phyloP scores from a whole-genome alignment of 352 stramenopile genomes.

The Phytopythium sindhum region DNA sequence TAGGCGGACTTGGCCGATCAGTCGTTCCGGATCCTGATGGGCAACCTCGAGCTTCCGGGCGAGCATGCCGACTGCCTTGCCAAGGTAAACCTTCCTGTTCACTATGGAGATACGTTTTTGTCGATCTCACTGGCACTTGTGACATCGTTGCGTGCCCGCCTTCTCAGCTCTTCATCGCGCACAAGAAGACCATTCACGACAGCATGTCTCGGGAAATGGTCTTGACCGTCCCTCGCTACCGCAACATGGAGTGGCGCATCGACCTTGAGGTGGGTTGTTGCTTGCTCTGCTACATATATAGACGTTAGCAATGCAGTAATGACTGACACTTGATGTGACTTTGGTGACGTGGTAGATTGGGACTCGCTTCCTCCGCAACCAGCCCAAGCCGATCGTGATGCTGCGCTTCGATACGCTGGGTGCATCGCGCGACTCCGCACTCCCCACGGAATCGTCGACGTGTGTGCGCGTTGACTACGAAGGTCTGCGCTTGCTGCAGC shows the following conservation, averaged over 20 bases:
- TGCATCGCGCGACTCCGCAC: slow-evolving; percentile 12
- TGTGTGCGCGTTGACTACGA: slow-evolving; percentile 65
- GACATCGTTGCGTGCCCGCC: neutral
- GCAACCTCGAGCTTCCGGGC: slow-evolving; percentile 37
- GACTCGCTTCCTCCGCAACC: slow-evolving; percentile 57
- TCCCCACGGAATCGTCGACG: slow-evolving; percentile 28
- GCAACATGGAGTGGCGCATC: slow-evolving; percentile 73
- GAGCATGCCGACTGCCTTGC: slow-evolving; percentile 42
- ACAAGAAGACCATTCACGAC: slow-evolving; percentile 48
- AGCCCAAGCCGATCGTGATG: slow-evolving; percentile 65
- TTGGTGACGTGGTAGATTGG: slow-evolving; percentile 31
- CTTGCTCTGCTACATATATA: neutral
- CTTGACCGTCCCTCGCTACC: slow-evolving; percentile 50
- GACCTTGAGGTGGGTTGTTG: slow-evolving; percentile 58
- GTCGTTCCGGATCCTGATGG: slow-evolving; percentile 40
- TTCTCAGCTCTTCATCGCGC: slow-evolving; percentile 42
- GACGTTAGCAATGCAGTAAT: neutral
- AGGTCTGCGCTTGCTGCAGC: slow-evolving; percentile 59
- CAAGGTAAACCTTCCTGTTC: slow-evolving; percentile 23
- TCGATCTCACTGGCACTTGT: neutral
- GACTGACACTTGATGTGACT: neutral
- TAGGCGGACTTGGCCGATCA: slow-evolving; percentile 42
- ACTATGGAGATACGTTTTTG: neutral
- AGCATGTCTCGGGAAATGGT: slow-evolving; percentile 38
- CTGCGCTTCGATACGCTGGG: slow-evolving; percentile 50